These are phyloP conservation scores for Maudiozyma humilis DNA, from an alignment of 1,139 yeast genomes.

Conservation along the genomic window DNA sequence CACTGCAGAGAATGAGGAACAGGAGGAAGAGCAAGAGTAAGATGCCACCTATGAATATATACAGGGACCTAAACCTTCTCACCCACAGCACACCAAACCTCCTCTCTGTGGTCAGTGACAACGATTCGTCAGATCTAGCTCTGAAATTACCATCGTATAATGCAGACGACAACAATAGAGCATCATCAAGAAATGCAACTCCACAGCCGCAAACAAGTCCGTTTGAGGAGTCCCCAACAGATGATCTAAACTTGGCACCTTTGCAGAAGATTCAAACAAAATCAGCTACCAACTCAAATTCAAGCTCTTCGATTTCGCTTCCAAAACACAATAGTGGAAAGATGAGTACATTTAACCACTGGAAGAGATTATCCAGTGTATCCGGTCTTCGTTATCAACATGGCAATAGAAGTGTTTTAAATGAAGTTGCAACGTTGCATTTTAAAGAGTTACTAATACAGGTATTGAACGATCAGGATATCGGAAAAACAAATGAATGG, in stretches of 20 bases:
- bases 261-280: neutral
- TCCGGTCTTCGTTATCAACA: constrained; percentile 11
- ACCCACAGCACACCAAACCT: constrained; percentile 29
- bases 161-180: neutral
- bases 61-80: constrained; percentile 18
- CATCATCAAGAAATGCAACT: neutral
- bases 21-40: constrained; percentile 45
- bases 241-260: neutral
- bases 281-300: constrained; percentile 5
- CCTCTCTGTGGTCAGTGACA: constrained; percentile 26
- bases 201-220: neutral
- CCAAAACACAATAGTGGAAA: constrained; percentile 7
- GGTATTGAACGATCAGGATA: constrained; percentile 58
- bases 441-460: constrained; percentile 40
- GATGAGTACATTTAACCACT: constrained; percentile 7
- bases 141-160: neutral
- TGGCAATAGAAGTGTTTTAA: constrained; percentile 27
- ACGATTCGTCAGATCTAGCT: constrained; percentile 11
- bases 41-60: constrained; percentile 7
- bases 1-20: constrained; percentile 53
- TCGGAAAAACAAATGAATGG: constrained; percentile 54
- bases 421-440: constrained; percentile 33
- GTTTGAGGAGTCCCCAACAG: neutral
- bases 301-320: neutral
- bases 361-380: constrained; percentile 20